Evolutionary conservation across 1,284 basidiomycete genomes (phyloP), one percentile per base, ranked within the genome.

Genomic region (Ustilago tritici): DNA sequence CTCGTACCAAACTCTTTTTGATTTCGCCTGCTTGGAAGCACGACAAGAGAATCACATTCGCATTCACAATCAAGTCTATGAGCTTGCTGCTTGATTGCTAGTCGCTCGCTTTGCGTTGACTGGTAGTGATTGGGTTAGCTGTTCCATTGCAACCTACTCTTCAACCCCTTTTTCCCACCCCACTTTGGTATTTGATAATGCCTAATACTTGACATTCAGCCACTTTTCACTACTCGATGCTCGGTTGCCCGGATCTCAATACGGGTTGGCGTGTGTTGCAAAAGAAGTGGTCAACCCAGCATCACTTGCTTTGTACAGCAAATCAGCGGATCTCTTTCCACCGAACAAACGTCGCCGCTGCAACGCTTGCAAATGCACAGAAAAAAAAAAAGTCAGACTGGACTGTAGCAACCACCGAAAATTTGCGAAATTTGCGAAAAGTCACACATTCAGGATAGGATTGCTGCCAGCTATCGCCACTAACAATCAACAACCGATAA

Each of bases 331-430:
- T 50, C 49, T 50, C 11, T 32, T 12, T 32, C 28, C 28, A 50
- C 49, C 49, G 49, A 50, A 50, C 49, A 32, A 50, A 50, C 28
- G 49, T 31, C 12, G 49, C 49, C 49, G 49, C 49, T 50, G 49
- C 49, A 46, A 46, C 11, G 43, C 43, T 46, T 46, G 43, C 17
- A 15, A 7, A 46, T 4, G 19, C 14, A 9, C 43, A 46, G 43
- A 19, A 19, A 28, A 32, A 19, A 40, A 28, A 50, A 19, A 70
- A 70, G 56, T 3, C 49, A 11, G 5, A 5, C 9, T 5, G 4
- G 23, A 9, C 59, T 53, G 58, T 49, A 60, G 46, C 28, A 58
- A 49, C 56, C 46, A 36, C 19, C 41, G 10, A 35, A 15, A 31
- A 19, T 23, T 28, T 54, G 52, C 52, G 35, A 38, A 54, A n/a